These are phyloP conservation scores for Blastomyces percursus DNA, from an alignment of 2,329 filamentous ascomycete genomes.

Conservation along the genomic window DNA sequence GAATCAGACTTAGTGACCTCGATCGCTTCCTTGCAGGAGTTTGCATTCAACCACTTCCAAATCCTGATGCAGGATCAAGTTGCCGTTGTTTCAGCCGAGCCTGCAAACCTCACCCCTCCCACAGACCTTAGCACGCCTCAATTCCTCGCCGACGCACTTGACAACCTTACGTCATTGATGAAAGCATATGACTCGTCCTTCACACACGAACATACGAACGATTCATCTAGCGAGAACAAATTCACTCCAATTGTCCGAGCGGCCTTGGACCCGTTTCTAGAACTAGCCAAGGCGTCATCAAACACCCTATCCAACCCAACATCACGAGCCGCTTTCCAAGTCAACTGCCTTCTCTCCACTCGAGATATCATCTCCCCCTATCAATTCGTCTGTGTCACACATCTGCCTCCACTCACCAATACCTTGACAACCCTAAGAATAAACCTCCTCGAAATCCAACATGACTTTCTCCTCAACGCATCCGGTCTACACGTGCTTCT, in stretches of 20 bases:
- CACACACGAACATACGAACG: conserved; percentile 30
- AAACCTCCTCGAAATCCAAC: conserved; percentile 57
- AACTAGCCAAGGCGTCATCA: conserved; percentile 48
- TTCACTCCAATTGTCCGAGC: conserved; percentile 68
- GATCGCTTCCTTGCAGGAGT: conserved; percentile 58
- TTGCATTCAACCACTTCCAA: conserved; percentile 72
- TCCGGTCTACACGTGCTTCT: conserved; percentile 63
- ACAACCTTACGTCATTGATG: conserved; percentile 67
- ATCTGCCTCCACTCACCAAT: conserved; percentile 47
- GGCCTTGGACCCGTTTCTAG: conserved; percentile 75
- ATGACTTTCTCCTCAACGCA: conserved; percentile 58
- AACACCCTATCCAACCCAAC: conserved; percentile 28
- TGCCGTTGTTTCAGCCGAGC: conserved; percentile 57
- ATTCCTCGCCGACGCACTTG: conserved; percentile 70
- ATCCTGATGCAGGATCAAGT: conserved; percentile 64
- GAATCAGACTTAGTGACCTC: conserved; percentile 59
- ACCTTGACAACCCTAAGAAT: conserved; percentile 37
- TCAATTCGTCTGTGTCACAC: conserved; percentile 51
- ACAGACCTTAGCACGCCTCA: conserved; percentile 65
- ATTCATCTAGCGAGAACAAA: conserved; percentile 49
- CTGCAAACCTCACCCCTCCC: conserved; percentile 58
- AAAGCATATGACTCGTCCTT: conserved; percentile 79
- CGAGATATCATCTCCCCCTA: conserved; percentile 29
- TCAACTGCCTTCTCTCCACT: conserved; percentile 37
- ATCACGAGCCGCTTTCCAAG: conserved; percentile 39